These are phyloP conservation scores for Uronychia setigera DNA, from an alignment of 73 alveolate species.

Conservation along the genomic window DNA sequence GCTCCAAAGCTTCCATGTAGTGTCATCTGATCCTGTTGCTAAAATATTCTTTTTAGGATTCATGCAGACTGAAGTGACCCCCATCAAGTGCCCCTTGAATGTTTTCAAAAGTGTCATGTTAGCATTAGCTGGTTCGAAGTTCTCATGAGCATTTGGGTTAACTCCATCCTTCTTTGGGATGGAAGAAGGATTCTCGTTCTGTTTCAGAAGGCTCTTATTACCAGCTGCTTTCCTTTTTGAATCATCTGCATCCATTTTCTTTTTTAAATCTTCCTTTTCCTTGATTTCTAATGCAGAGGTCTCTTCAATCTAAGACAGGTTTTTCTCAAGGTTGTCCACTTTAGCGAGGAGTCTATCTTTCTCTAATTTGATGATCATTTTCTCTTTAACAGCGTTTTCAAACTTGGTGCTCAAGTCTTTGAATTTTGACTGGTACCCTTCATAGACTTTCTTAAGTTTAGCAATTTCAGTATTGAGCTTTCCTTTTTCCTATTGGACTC, in stretches of 20 bases:
- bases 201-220: constrained; percentile 72
- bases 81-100: constrained; percentile 97
- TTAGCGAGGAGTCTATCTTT: constrained; percentile 98
- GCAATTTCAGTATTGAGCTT: constrained; percentile 89
- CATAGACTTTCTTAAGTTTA: constrained; percentile 93
- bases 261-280: constrained; percentile 40
- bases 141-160: constrained; percentile 60
- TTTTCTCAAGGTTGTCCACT: constrained; percentile 84
- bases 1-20: constrained; percentile 99
- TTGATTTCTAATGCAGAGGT: constrained; percentile 21
- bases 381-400: constrained; percentile 98
- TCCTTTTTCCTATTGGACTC: constrained; percentile 96
- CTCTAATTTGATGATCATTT: constrained; percentile 97
- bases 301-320: constrained; percentile 82
- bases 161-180: constrained; percentile 71
- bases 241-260: constrained; percentile 58
- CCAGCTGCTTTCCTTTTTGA: constrained; percentile 72
- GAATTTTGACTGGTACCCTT: constrained; percentile 93
- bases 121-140: constrained; percentile 71
- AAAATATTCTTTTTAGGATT: constrained; percentile 95
- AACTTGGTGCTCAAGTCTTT: constrained; percentile 95
- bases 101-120: constrained; percentile 77
- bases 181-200: constrained; percentile 63
- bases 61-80: constrained; percentile 90
- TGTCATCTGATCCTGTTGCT: constrained; percentile 99